Base-by-base conservation (phyloP, 2,329 filamentous ascomycete genomes). In the Knoxdaviesia proteae region DNA sequence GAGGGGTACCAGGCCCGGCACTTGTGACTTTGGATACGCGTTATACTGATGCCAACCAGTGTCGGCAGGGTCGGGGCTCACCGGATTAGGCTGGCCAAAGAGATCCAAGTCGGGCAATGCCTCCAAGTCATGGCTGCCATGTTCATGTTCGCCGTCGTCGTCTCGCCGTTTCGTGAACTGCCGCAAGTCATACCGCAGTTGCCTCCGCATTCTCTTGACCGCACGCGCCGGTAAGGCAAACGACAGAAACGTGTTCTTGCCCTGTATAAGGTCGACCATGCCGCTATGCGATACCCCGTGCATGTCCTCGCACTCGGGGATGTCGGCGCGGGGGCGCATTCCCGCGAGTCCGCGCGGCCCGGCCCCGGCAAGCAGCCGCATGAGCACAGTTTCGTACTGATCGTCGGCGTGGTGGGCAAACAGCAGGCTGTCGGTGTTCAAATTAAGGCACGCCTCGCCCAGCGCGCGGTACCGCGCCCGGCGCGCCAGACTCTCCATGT, bases 321-420 rank as follows among this genome's bases (percentile, higher is more conserved):
- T 84, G 38, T 72, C 70, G 32, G 70, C 65, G 11, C 70, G 63
- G 3, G 63, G 51, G 7, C 66, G 68, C 51, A 93, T 90, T 4
- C 81, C 84, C 10, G 67, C 63, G 32, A 94, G 62, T 0, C 83
- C 86, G n/a, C 69, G 62, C n/a, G 72, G 71, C 3, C 70, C 62
- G 51, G 84, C 80, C 0, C 78, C 76, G 3, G 65, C 64, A 6
- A 78, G 58, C 34, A 96, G 58, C 37, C 90, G 72, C 76, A 86
- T 81, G 40, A 96, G 60, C 4, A 92, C 68, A 0, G 87, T 94
- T 61, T 98, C 90, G 44, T 86, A 80, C 53, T 90, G 84, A 52
- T 98, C 90, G 52, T 94, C 87, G 47, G 71, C 65, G 55, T 98
- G 90, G 54, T 98, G 90, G 4, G 79, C 90, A 32, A 92, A 62